Evolutionary conservation across 495 filamentous ascomycete genomes (phyloP).

Genomic region (Parathielavia appendiculata): DNA sequence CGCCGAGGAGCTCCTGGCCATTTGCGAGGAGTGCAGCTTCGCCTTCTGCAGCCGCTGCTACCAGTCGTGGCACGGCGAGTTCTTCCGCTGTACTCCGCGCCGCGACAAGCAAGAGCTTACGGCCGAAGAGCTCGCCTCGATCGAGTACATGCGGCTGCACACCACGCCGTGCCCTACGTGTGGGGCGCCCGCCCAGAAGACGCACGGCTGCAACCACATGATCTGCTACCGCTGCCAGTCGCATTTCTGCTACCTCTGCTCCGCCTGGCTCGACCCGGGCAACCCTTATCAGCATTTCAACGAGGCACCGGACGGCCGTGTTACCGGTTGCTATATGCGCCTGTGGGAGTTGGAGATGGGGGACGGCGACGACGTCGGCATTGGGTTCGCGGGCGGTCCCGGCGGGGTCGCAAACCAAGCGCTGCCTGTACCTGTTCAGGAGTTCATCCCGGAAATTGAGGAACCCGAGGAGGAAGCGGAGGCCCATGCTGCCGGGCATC

Average conservation of each 20-base stretch:
- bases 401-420: conserved; percentile 18
- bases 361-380: conserved; percentile 60
- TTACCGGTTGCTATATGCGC: conserved; percentile 68
- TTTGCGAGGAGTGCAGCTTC: conserved; percentile 86
- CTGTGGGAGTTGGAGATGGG: conserved; percentile 87
- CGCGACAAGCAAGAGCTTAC: conserved; percentile 61
- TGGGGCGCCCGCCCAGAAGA: conserved; percentile 78
- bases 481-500: conserved; percentile 13
- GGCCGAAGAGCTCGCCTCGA: conserved; percentile 74
- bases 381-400: conserved; percentile 47
- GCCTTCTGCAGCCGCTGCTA: conserved; percentile 71
- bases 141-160: conserved; percentile 73
- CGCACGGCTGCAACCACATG: conserved; percentile 97
- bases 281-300: conserved; percentile 94
- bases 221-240: conserved; percentile 81
- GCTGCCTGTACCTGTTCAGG: conserved; percentile 16
- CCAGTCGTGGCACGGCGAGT: conserved; percentile 85
- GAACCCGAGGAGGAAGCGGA: conserved; percentile 27
- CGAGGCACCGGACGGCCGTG: conserved; percentile 38
- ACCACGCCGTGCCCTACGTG: conserved; percentile 92
- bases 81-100: conserved; percentile 55
- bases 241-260: conserved; percentile 96
- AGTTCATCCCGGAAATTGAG: conserved; percentile 26
- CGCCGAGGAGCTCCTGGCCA: conserved; percentile 50
- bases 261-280: conserved; percentile 67